Conservation (phyloP, 2,329 filamentous ascomycete species). For the Verticillium klebahnii region DNA sequence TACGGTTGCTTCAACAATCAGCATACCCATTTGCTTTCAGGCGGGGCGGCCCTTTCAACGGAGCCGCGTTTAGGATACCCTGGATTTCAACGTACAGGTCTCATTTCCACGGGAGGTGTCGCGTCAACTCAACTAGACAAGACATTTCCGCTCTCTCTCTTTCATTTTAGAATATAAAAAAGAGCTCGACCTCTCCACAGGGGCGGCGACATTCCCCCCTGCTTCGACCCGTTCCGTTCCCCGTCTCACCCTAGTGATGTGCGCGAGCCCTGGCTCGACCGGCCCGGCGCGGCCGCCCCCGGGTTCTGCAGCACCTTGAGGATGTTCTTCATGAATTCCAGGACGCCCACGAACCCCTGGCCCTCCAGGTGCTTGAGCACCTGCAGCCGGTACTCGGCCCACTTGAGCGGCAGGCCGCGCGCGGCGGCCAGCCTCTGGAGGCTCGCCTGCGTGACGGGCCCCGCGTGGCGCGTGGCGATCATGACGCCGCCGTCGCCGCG, state of each 20-base stretch:
- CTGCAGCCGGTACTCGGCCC: conserved; percentile 71
- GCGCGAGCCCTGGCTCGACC: not conserved
- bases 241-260: not conserved
- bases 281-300: not conserved
- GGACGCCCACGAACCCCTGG: conserved; percentile 61
- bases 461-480: conserved; percentile 50
- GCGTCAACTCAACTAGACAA: conserved; percentile 24
- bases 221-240: no score
- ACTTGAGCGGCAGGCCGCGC: conserved; percentile 63
- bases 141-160: not conserved
- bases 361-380: conserved; percentile 64
- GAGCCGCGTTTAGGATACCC: conserved; percentile 23
- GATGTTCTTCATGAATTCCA: conserved; percentile 71
- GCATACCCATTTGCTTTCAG: conserved; percentile 8
- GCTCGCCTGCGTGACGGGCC: conserved; percentile 66
- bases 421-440: conserved; percentile 57
- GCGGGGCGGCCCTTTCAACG: conserved; percentile 1
- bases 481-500: conserved; percentile 24
- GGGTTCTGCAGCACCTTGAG: conserved; percentile 67
- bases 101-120: not conserved
- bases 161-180: not conserved
- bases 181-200: not conserved
- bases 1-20: conserved; percentile 13
- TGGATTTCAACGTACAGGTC: conserved; percentile 25
- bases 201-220: not conserved